A percentile compares a stretch with the other conserved stretches of the same genome.
phyloP scores from a whole-genome alignment of 176 grass and related monocot species.

The Puya raimondii region DNA sequence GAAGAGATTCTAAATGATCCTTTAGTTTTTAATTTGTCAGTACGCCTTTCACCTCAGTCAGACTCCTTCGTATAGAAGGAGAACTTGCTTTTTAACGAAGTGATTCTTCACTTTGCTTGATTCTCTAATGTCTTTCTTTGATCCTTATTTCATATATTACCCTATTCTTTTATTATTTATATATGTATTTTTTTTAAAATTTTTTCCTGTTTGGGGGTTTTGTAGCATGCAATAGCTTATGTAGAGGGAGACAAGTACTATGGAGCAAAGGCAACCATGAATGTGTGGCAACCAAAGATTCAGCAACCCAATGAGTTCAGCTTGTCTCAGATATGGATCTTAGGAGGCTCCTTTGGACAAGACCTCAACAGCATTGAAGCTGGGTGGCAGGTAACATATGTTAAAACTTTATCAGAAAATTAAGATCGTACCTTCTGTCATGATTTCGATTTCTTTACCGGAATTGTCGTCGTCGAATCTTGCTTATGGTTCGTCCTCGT shows the following conservation, averaged over 20 bases:
- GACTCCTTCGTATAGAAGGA: no score
- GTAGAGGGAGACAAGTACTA: conserved; percentile 84
- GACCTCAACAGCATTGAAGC: conserved; percentile 98
- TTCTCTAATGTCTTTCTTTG: background rate
- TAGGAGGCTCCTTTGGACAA: conserved; percentile 74
- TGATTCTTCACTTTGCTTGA: no score
- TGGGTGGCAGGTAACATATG: conserved; percentile 66
- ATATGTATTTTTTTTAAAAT: background rate
- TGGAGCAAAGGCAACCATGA: conserved; percentile 83
- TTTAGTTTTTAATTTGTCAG: no score
- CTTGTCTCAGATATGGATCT: conserved; percentile 92
- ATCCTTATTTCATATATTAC: background rate
- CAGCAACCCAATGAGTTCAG: conserved; percentile 74
- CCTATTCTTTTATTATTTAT: background rate
- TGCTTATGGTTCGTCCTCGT: no score
- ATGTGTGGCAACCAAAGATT: conserved; percentile 79
- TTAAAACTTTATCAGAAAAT: no score
- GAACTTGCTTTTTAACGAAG: no score
- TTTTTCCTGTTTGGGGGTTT: background rate
- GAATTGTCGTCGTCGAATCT: no score
- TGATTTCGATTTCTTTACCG: no score
- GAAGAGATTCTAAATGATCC: no score
- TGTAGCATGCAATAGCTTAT: conserved; percentile 89
- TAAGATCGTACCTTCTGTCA: no score
- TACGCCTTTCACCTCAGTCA: no score